Conservation (phyloP, 2,329 filamentous ascomycete species). For the Monosporascus cannonballus region DNA sequence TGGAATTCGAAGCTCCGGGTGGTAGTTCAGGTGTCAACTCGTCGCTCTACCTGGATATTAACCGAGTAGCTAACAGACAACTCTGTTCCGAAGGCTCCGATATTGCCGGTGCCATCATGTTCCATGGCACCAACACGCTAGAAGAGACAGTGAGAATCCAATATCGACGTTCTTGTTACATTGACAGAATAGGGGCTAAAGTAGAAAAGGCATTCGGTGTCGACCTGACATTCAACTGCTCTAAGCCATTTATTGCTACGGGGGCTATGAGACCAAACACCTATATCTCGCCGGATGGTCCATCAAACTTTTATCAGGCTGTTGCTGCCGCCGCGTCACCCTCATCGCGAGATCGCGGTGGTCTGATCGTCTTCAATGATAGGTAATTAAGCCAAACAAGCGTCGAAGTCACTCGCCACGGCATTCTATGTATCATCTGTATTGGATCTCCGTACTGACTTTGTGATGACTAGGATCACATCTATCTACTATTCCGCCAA, state of each 20-base stretch:
- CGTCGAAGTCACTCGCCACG: not conserved
- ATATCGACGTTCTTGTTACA: not conserved
- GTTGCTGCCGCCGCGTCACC: constrained; percentile 41
- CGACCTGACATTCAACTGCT: constrained; percentile 43
- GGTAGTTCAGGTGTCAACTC: constrained; percentile 27
- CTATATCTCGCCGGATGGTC: constrained; percentile 46
- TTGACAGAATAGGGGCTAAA: not conserved
- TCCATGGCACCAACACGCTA: constrained; percentile 50
- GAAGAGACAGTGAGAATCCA: constrained; percentile 38
- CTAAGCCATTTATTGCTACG: constrained; percentile 45
- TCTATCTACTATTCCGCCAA: constrained; percentile 48
- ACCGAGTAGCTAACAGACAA: constrained; percentile 23
- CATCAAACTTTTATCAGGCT: constrained; percentile 46
- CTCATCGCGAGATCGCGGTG: constrained; percentile 35
- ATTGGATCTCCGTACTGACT: not conserved
- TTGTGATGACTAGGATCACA: constrained; percentile 32
- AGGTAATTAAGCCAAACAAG: constrained; percentile 1
- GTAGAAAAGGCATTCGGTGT: constrained; percentile 41
- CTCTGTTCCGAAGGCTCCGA: constrained; percentile 25
- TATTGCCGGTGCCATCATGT: constrained; percentile 25
- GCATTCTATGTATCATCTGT: not conserved
- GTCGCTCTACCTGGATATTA: constrained; percentile 27
- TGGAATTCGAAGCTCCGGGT: constrained; percentile 18
- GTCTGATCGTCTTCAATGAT: constrained; percentile 47
- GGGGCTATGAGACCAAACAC: constrained; percentile 50